A percentile compares a stretch with the other conserved stretches of the same genome.
phyloP scores from a whole-genome alignment of 495 filamentous ascomycete genomes.

The Talaromyces adpressus region DNA sequence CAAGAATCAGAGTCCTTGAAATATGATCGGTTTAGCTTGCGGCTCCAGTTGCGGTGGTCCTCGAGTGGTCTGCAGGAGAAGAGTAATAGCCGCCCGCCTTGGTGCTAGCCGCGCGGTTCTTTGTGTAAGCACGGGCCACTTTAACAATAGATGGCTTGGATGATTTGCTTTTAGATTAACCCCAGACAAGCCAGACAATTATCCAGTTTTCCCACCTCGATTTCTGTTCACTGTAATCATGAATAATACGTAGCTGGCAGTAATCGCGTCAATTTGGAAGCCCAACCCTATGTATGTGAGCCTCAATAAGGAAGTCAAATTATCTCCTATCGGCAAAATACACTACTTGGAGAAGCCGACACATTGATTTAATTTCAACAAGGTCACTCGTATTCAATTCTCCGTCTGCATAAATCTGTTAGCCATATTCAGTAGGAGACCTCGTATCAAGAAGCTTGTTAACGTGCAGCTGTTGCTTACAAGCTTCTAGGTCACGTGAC shows the following conservation, averaged over 20 bases:
- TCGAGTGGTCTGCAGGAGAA: not conserved
- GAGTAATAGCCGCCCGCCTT: slow-evolving; percentile 1
- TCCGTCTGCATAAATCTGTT: not conserved
- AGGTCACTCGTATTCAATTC: not conserved
- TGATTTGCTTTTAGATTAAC: not conserved
- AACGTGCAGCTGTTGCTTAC: not conserved
- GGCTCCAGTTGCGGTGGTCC: not conserved
- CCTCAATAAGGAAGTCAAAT: not conserved
- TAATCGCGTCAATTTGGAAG: not conserved
- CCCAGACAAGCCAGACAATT: not conserved
- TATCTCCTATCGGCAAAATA: not conserved
- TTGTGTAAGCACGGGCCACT: not conserved
- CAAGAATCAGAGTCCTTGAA: not conserved
- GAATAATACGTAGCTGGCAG: not conserved
- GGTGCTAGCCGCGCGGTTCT: not conserved
- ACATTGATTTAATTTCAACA: not conserved
- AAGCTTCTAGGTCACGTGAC: not conserved
- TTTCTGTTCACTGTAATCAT: not conserved
- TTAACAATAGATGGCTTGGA: not conserved
- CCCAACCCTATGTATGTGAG: not conserved
- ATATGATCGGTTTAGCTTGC: not conserved
- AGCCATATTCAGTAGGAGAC: not conserved
- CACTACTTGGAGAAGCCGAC: not conserved
- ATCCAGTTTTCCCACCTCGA: not conserved
- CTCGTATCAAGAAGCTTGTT: not conserved